Evolutionary conservation across 1,284 basidiomycete species (phyloP).

Genomic region (Heterobasidion parviporum): DNA sequence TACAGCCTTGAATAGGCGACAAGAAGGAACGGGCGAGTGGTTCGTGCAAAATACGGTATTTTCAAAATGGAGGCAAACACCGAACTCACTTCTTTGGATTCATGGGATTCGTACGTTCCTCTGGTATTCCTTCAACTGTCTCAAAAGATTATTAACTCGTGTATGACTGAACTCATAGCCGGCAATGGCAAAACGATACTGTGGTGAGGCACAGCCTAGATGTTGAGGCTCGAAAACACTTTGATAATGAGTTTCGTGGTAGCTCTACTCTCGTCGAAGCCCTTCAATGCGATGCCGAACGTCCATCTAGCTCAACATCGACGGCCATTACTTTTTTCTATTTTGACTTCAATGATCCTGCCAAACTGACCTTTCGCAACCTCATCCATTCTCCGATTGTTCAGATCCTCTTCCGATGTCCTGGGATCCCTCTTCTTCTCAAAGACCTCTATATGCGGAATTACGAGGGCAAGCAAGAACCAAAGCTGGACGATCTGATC

Average conservation of each 20-base stretch:
- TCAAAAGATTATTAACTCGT: too few relatives aligned
- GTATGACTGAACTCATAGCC: neutral
- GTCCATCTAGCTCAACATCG: neutral
- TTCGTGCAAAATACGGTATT: neutral
- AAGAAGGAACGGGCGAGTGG: neutral
- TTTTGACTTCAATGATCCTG: neutral
- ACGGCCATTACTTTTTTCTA: neutral
- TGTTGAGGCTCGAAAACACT: too few relatives aligned
- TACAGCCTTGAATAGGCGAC: neutral
- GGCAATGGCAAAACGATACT: conserved; percentile 2
- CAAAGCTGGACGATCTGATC: neutral
- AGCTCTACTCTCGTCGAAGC: conserved; percentile 3
- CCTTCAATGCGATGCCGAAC: neutral
- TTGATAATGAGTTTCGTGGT: neutral
- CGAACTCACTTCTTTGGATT: neutral
- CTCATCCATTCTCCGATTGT: neutral
- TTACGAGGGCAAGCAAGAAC: neutral
- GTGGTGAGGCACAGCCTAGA: neutral
- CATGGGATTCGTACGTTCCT: conserved; percentile 2
- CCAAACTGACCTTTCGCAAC: neutral
- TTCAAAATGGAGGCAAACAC: neutral
- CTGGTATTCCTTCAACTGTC: neutral
- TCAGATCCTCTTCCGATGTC: neutral
- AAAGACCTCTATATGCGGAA: neutral
- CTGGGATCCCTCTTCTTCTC: neutral